A percentile compares a stretch with the other conserved stretches of the same genome.
Conservation (phyloP, 257 asterid genomes). For the Solanum etuberosum region DNA sequence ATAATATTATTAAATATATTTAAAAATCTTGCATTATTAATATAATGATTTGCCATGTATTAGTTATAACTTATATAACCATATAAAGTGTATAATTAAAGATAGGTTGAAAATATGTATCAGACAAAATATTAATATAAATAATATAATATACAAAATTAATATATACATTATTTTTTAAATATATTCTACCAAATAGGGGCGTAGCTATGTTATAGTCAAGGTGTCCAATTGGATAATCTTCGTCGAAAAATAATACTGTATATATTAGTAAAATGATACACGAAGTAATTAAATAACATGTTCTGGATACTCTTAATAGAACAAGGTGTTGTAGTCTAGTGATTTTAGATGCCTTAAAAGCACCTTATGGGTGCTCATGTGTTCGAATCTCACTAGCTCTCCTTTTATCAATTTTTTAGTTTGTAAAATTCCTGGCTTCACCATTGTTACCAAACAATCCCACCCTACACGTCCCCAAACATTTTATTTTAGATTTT, state of each 20-base stretch:
- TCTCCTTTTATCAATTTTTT: too few species aligned
- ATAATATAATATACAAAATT: too few species aligned
- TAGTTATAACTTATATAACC: background rate
- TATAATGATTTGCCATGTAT: too few species aligned
- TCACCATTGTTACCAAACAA: background rate
- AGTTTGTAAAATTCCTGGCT: background rate
- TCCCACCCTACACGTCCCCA: background rate
- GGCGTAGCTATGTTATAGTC: too few species aligned
- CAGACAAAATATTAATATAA: too few species aligned
- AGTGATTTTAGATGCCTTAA: too few species aligned
- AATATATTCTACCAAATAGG: background rate
- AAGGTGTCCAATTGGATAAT: background rate
- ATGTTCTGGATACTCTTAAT: too few species aligned
- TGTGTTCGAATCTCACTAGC: background rate
- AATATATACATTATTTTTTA: too few species aligned
- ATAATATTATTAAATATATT: too few species aligned
- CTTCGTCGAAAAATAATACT: rapidly evolving
- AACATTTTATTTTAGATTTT: background rate
- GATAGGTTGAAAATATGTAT: too few species aligned
- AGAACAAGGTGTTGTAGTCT: background rate
- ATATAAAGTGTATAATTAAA: too few species aligned
- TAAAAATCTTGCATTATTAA: background rate
- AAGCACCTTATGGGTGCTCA: background rate
- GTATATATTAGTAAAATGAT: background rate
- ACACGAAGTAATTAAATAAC: background rate